These are phyloP conservation scores for Ceratocystis cubensis DNA, from an alignment of 2,329 filamentous ascomycete species.

Conservation along the genomic window DNA sequence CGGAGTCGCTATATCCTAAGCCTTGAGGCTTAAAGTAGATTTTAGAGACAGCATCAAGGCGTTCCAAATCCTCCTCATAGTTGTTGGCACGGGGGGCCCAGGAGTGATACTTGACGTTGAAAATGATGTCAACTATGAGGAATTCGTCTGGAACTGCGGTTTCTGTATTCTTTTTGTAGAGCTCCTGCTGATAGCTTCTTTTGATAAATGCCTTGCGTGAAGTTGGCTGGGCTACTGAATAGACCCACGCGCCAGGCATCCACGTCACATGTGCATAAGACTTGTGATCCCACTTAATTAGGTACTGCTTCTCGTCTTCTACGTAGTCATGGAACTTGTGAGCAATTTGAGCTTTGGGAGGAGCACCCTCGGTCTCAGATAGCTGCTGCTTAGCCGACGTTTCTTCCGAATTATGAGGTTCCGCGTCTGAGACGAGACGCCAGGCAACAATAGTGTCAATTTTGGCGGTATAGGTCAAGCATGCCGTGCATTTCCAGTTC, in stretches of 20 bases:
- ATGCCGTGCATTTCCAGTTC: conserved; percentile 72
- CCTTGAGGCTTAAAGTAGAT: conserved; percentile 87
- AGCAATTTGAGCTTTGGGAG: background rate
- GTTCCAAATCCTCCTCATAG: conserved; percentile 52
- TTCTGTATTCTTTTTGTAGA: conserved; percentile 52
- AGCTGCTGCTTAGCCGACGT: conserved; percentile 20
- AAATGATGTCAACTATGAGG: conserved; percentile 75
- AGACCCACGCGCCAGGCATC: conserved; percentile 85
- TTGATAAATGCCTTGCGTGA: conserved; percentile 71
- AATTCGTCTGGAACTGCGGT: conserved; percentile 83
- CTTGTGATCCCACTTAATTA: conserved; percentile 71
- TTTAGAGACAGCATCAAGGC: conserved; percentile 58
- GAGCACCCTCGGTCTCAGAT: background rate
- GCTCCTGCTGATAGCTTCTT: conserved; percentile 46
- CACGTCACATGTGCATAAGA: conserved; percentile 77
- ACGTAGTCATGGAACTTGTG: conserved; percentile 33
- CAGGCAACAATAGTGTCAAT: conserved; percentile 75
- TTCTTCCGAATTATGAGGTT: conserved; percentile 13
- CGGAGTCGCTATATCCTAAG: conserved; percentile 75
- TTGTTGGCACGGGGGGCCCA: conserved; percentile 29
- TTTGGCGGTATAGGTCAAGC: conserved; percentile 50
- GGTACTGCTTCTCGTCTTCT: conserved; percentile 70
- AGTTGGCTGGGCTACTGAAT: conserved; percentile 46
- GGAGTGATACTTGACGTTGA: conserved; percentile 53
- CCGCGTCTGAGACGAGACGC: conserved; percentile 45